Conservation (phyloP, 2,329 filamentous ascomycete species). For the Calycina herbarum region DNA sequence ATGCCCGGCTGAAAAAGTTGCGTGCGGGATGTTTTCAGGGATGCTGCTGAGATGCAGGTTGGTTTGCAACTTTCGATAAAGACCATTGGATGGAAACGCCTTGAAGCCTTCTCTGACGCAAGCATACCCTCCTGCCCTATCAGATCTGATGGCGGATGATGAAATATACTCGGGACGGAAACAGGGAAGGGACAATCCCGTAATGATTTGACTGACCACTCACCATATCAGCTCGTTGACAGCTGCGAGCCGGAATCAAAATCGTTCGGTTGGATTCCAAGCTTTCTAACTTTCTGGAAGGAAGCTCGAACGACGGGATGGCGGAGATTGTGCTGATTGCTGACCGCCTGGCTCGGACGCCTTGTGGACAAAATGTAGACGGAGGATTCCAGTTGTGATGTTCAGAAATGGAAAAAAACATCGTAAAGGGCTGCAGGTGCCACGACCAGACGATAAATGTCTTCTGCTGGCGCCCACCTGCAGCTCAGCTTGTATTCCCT, state of each 20-base stretch:
- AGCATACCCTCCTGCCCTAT: constrained; percentile 16
- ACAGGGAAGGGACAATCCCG: background rate
- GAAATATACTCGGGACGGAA: background rate
- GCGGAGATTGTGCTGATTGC: constrained; percentile 15
- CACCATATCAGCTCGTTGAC: background rate
- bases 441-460: constrained; percentile 6
- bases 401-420: background rate
- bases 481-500: constrained; percentile 13
- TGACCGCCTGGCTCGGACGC: constrained; percentile 6
- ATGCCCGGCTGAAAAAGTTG: constrained; percentile 13
- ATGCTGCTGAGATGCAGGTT: constrained; percentile 12
- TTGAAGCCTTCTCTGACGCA: constrained; percentile 26
- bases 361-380: constrained; percentile 8
- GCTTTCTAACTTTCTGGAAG: background rate
- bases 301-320: constrained; percentile 9
- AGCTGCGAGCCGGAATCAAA: background rate
- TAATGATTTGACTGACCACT: background rate
- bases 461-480: constrained; percentile 4
- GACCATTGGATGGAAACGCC: constrained; percentile 21
- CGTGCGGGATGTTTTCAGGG: constrained; percentile 17
- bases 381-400: background rate
- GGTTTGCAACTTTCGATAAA: constrained; percentile 15
- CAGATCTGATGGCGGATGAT: background rate
- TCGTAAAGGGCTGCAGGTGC: constrained; percentile 8
- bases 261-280: background rate